Evolutionary conservation across 441 rosid genomes (phyloP).

Genomic region (Mallotus japonicus): DNA sequence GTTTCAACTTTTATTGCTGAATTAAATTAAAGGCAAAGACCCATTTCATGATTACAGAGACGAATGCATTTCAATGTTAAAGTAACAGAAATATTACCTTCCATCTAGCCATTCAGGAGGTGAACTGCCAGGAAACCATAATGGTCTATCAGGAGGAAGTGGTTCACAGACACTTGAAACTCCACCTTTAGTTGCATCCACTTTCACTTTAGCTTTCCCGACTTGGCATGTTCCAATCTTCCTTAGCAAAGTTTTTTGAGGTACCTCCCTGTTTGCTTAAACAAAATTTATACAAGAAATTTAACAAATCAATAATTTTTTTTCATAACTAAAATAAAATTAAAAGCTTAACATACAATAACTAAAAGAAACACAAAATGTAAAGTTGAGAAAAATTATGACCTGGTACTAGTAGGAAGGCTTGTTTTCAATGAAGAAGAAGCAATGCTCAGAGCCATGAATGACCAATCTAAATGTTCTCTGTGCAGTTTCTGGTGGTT

Average conservation of each 20-base stretch:
- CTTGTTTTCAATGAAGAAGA: slow-evolving; percentile 43
- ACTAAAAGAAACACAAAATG: not conserved
- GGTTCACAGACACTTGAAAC: slow-evolving; percentile 84
- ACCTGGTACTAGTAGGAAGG: slow-evolving; percentile 35
- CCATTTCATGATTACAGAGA: not conserved
- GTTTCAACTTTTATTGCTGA: not conserved
- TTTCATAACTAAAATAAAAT: too few relatives aligned
- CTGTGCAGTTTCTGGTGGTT: not conserved
- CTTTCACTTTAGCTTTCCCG: slow-evolving; percentile 27
- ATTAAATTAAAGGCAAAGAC: too few relatives aligned
- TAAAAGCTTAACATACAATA: not conserved
- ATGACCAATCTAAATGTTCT: slow-evolving; percentile 15
- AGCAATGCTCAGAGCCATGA: slow-evolving; percentile 61
- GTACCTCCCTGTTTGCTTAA: slow-evolving; percentile 27
- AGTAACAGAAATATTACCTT: slow-evolving; percentile 40
- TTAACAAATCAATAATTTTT: too few relatives aligned
- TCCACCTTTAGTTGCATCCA: slow-evolving; percentile 74
- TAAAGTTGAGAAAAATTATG: not conserved
- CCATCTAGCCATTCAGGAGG: slow-evolving; percentile 96
- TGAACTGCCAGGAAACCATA: slow-evolving; percentile 90
- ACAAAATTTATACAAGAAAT: too few relatives aligned
- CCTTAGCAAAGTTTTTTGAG: slow-evolving; percentile 21
- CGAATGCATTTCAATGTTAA: not conserved
- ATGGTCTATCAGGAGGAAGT: slow-evolving; percentile 89
- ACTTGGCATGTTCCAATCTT: slow-evolving; percentile 11